Percentiles rank a stretch among this genome's conserved stretches.
phyloP scores from a whole-genome alignment of 2,329 filamentous ascomycete species.

The Cercospora zeae-maydis region DNA sequence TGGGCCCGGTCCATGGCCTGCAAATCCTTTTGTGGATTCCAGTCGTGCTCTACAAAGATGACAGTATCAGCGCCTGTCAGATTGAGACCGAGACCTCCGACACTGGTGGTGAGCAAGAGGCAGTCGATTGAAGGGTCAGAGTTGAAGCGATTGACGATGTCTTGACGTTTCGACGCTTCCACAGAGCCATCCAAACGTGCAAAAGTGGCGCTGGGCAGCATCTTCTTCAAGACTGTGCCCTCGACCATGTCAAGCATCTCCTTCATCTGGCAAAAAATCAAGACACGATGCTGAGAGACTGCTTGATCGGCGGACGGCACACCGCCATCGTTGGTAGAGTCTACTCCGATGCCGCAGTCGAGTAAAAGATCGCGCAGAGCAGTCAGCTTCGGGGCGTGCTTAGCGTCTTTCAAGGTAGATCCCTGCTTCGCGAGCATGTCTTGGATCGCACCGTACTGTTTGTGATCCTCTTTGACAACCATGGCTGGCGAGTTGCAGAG shows the following conservation, averaged over 20 bases:
- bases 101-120: slow-evolving; percentile 86
- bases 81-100: slow-evolving; percentile 91
- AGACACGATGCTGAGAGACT: slow-evolving; percentile 90
- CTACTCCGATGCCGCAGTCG: slow-evolving; percentile 92
- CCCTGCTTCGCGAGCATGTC: slow-evolving; percentile 72
- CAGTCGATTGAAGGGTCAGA: slow-evolving; percentile 96
- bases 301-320: slow-evolving; percentile 65
- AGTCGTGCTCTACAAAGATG: slow-evolving; percentile 99
- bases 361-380: slow-evolving; percentile 89
- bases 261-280: slow-evolving; percentile 99
- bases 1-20: slow-evolving; percentile 99
- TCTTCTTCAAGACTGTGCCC: slow-evolving; percentile 80
- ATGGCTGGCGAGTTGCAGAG: slow-evolving; percentile 95
- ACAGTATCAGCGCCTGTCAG: slow-evolving; percentile 96
- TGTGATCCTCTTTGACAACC: slow-evolving; percentile 91
- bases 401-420: slow-evolving; percentile 76
- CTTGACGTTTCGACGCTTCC: slow-evolving; percentile 88
- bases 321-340: slow-evolving; percentile 41
- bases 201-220: slow-evolving; percentile 90
- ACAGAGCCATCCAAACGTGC: slow-evolving; percentile 91
- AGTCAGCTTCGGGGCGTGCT: slow-evolving; percentile 87
- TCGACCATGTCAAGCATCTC: slow-evolving; percentile 99
- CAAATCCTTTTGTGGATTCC: slow-evolving; percentile 98
- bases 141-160: slow-evolving; percentile 99
- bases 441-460: slow-evolving; percentile 84